These are phyloP conservation scores for Haplosporangium sp. DNA, from an alignment of 371 early-diverging fungal genomes.

Conservation along the genomic window DNA sequence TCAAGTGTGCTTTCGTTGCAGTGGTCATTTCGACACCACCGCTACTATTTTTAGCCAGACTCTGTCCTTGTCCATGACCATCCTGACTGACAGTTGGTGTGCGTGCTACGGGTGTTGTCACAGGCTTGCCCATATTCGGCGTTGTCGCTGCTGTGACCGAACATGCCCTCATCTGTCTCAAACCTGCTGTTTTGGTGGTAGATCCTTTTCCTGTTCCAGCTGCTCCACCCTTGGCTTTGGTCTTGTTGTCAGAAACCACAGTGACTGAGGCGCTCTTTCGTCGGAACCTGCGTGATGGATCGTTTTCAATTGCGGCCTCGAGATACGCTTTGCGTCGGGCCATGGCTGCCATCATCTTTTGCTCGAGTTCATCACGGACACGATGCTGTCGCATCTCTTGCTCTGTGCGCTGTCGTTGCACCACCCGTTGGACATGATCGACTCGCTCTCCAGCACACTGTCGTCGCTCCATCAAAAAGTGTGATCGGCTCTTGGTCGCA, in stretches of 20 bases:
- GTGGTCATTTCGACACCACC: conserved; percentile 25
- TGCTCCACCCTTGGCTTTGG: not conserved
- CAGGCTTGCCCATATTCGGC: not conserved
- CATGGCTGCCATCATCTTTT: conserved; percentile 51
- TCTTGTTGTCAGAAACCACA: conserved; percentile 1
- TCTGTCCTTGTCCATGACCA: conserved; percentile 9
- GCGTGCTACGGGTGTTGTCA: not conserved
- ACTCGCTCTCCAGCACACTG: conserved; percentile 33
- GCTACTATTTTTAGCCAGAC: conserved; percentile 45
- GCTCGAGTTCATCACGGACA: conserved; percentile 43
- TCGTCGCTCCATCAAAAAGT: conserved; percentile 42
- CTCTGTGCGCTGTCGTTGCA: conserved; percentile 34
- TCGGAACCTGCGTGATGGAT: conserved; percentile 46
- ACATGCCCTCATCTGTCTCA: too few relatives aligned
- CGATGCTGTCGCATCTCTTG: conserved; percentile 34
- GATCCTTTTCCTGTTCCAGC: not conserved
- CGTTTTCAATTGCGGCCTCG: conserved; percentile 50
- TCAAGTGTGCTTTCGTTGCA: conserved; percentile 31
- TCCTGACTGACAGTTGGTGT: not conserved
- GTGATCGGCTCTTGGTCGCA: conserved; percentile 32
- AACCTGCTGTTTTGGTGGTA: conserved; percentile 1
- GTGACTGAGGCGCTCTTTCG: conserved; percentile 10
- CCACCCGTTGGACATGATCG: conserved; percentile 40
- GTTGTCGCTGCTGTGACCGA: conserved; percentile 7
- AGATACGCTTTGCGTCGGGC: conserved; percentile 43